Base-by-base conservation (phyloP, 2,329 filamentous ascomycete species). In the Lasiodiplodia theobromae region DNA sequence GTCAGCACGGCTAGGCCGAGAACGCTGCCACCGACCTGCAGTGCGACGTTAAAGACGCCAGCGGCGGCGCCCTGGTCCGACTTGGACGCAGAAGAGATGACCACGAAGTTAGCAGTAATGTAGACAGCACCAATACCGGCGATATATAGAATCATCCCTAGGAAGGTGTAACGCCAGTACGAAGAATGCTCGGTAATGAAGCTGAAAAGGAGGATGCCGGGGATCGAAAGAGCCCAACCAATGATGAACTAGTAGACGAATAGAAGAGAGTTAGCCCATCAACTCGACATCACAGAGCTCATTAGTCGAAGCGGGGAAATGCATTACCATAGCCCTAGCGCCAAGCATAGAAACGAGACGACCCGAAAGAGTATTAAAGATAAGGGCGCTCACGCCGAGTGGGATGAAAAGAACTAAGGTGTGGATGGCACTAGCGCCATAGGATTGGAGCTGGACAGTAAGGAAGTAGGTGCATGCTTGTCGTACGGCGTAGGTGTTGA, bases 401-500 rank as follows among this genome's bases (percentile, higher is more conserved):
- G 68, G 68, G 18, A 67, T 38, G 64, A 69, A 67, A 1, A 67
- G 68, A n/a, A 57, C 68, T 11, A 54, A 51, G 16, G 63, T 67
- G 34, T 67, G 53, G 21, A 67, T 51, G 16, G 68, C 51, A 28
- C 53, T 69, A 16, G 34, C 54, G 14, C 54, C 63, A n/a, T 37
- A 69, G 2, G 62, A 53, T 10, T 69, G 68, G 1, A 69, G 68
- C 54, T 69, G 68, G 8, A 67, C 40, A 2, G 68, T 69, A 10
- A 69, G 34, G 25, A 69, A 69, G 28, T 67, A 69, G 5, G 63
- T 69, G 56, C 68, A 69, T 2, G 44, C 68, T 34, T 69, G 68
- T 8, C 68, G 63, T 4, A 67, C 65, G 18, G 68, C 62, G 54
- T 62, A 67, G 8, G 68, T 60, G 21, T 31, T 67, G 52, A 60